phyloP scores from a whole-genome alignment of 139 green algal genomes.

The Chlamydomonas asymmetrica region DNA sequence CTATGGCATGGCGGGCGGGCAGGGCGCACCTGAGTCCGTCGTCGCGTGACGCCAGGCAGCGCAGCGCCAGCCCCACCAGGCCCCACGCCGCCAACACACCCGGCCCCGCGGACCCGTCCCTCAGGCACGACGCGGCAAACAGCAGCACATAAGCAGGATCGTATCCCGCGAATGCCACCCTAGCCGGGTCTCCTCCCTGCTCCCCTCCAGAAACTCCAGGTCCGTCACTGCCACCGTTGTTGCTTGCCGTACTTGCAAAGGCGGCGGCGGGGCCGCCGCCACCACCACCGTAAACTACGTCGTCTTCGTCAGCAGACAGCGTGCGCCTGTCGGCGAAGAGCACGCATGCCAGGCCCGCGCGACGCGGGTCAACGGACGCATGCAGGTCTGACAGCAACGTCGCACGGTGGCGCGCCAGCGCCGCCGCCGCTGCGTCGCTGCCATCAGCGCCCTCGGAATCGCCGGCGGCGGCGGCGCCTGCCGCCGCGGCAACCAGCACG shows the following conservation, averaged over 20 bases:
- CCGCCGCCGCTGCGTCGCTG: background rate
- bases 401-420: background rate
- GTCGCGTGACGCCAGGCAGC: constrained; percentile 48
- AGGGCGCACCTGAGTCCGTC: constrained; percentile 18
- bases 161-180: constrained; percentile 34
- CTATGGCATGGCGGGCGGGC: too few species aligned
- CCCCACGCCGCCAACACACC: constrained; percentile 39
- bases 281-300: background rate
- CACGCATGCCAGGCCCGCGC: background rate
- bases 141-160: constrained; percentile 64
- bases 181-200: background rate
- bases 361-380: constrained; percentile 3
- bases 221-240: constrained; percentile 8
- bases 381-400: background rate
- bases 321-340: constrained; percentile 3
- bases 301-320: constrained; percentile 22
- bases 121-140: constrained; percentile 40
- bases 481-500: background rate
- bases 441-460: background rate
- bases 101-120: constrained; percentile 12
- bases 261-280: constrained; percentile 17
- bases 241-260: too few species aligned
- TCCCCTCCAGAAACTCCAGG: constrained; percentile 1
- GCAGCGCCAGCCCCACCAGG: constrained; percentile 55
- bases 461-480: background rate